phyloP scores from a whole-genome alignment of 2,329 filamentous ascomycete genomes.

The Laburnicola sp. region DNA sequence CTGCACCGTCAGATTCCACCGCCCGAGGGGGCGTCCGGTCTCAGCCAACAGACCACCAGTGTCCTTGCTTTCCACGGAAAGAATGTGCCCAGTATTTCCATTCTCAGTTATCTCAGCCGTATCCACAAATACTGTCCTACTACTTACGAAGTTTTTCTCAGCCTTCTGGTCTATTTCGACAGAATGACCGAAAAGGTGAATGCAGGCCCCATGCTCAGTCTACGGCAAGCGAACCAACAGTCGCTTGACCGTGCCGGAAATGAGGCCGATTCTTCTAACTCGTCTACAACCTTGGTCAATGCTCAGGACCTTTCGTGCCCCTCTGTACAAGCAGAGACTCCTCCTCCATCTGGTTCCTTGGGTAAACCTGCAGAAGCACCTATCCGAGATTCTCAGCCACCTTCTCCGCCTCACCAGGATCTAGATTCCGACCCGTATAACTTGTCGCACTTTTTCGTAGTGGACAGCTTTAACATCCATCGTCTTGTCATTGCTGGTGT shows the following conservation, averaged over 20 bases:
- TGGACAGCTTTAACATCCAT: constrained; percentile 99
- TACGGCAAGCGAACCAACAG: constrained; percentile 58
- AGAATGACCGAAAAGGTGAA: constrained; percentile 98
- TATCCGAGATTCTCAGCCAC: constrained; percentile 34
- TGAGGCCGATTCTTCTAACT: constrained; percentile 34
- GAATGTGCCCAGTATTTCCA: constrained; percentile 96
- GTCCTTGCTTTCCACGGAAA: constrained; percentile 97
- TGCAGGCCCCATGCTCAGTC: constrained; percentile 69
- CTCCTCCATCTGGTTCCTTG: constrained; percentile 54
- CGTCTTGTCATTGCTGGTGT: constrained; percentile 94
- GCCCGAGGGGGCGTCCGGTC: constrained; percentile 60
- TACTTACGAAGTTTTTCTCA: constrained; percentile 96
- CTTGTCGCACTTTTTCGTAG: constrained; percentile 79
- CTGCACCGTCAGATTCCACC: constrained; percentile 73
- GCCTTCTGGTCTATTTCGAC: constrained; percentile 94
- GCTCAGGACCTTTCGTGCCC: constrained; percentile 29
- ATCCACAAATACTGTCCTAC: constrained; percentile 99
- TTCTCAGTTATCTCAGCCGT: constrained; percentile 89
- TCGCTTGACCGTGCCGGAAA: constrained; percentile 45
- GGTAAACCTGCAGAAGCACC: constrained; percentile 45
- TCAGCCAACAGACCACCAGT: constrained; percentile 67
- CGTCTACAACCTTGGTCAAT: constrained; percentile 32
- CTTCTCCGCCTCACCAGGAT: constrained; percentile 44
- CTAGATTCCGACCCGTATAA: constrained; percentile 54
- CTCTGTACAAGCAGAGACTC: constrained; percentile 51